Base-by-base conservation (phyloP, 768 basidiomycete genomes). In the Macrolepiota fuliginosa region DNA sequence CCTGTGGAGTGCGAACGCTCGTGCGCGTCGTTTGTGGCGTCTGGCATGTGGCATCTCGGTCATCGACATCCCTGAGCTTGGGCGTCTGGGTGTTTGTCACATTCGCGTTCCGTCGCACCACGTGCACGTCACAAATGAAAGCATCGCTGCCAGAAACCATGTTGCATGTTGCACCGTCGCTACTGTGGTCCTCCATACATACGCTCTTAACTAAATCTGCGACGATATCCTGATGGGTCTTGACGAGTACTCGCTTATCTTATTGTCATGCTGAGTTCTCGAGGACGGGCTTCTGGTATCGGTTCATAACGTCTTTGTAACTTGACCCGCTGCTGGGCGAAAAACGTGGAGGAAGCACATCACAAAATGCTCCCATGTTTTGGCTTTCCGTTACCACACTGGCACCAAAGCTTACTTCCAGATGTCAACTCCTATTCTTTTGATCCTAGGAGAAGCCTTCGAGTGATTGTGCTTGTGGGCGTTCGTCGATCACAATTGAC, bases 51-150 rank as follows among this genome's bases (percentile, higher is more conserved):
- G 50, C 47, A 32, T 32, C 7, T 22, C 13, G 22, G 56, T 56
- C 7, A 3, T 40, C 53, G 42, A 29, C 39, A n/a, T 46, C 57
- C 57, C 57, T 50, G 17, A 37, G 15, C 17, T 37, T 10, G 7
- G 49, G 24, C 19, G 22, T 49, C 19, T 13, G 42, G 17, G n/a
- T 17, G 11, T 4, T 11, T 19, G 47, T 49, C 58, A 62, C 64
- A 17, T 25, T 53, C 62, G 46, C 64, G 64, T 46, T 61, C 24
- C 29, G 62, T 65, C 64, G 63, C 64, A 58, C 7, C 29, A 32
- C 29, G 7, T 32, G 29, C 29, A 32, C 29, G 7, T n/a, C n/a
- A n/a, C n/a, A n/a, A n/a, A n/a, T n/a, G n/a, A n/a, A n/a, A n/a
- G n/a, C n/a, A n/a, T n/a, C n/a, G n/a, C n/a, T n/a, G n/a, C n/a